These are phyloP conservation scores for Cyclocybe aegerita DNA, from an alignment of 768 basidiomycete genomes.

Conservation along the genomic window DNA sequence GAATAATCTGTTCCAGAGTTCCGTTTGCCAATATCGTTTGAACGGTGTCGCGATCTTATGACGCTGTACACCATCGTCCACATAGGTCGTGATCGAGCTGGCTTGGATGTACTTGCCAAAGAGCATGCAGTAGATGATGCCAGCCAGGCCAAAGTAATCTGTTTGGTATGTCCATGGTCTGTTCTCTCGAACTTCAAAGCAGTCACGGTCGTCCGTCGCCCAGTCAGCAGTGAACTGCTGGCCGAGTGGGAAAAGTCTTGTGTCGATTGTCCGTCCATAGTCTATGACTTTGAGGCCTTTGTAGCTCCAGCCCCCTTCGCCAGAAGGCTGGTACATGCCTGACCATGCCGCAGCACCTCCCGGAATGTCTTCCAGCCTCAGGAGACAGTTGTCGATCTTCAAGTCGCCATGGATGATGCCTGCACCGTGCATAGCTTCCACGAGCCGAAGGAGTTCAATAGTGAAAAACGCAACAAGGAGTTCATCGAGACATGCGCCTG, in stretches of 20 bases:
- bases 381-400: conserved; percentile 98
- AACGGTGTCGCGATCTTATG: conserved; percentile 76
- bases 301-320: conserved; percentile 79
- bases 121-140: conserved; percentile 93
- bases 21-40: conserved; percentile 94
- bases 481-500: conserved; percentile 85
- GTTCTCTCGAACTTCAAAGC: conserved; percentile 83
- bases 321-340: conserved; percentile 71
- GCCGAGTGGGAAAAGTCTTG: conserved; percentile 69
- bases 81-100: conserved; percentile 44
- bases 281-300: conserved; percentile 95
- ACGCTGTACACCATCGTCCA: conserved; percentile 32
- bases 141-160: conserved; percentile 95
- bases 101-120: conserved; percentile 95
- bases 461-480: conserved; percentile 94
- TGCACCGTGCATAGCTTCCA: conserved; percentile 77
- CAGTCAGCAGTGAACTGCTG: conserved; percentile 89
- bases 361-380: conserved; percentile 83
- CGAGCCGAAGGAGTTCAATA: conserved; percentile 79
- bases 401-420: conserved; percentile 98
- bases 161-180: conserved; percentile 92
- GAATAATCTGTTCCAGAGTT: conserved; percentile 83
- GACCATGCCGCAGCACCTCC: conserved; percentile 72
- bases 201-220: conserved; percentile 88
- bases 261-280: conserved; percentile 95